Evolutionary conservation across 2,329 filamentous ascomycete species (phyloP), one percentile per base, ranked within the genome.

Genomic region (Penicillium janthinellum): DNA sequence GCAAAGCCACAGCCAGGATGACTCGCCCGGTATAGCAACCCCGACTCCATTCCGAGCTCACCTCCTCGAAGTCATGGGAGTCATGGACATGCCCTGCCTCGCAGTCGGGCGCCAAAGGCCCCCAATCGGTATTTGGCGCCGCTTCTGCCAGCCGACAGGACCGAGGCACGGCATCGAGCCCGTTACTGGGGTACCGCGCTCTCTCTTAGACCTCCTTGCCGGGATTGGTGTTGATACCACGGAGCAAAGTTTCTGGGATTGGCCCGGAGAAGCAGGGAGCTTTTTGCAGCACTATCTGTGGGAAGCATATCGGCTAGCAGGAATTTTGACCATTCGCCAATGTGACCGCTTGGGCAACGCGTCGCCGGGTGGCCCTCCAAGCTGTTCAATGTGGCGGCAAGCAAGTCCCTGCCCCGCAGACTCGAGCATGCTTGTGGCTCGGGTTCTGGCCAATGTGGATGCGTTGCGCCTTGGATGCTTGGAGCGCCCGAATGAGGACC

Each of bases 41-140:
- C 55, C 39, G 28, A 56, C 53, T 12, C 20, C 57, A 5, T 70
- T 73, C 17, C 67, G 68, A 0, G 59, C 57, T 0, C 70, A 73
- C 17, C 56, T 72, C 1, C 57, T 72, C 2, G 71, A 74, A 41
- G 72, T 72, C 4, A 71, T 74, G 71, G 71, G 72, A 0, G 61
- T 73, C 1, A 71, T 73, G 70, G 71, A 73, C 48, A 57, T 74
- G 10, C 66, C 67, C 0, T 68, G 66, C 2, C 68, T 72, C 35
- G 55, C 67, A 0, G 52, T 74, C 14, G 71, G 71, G 12, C 65
- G 72, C 1, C 67, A 67, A 12, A 64, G 54, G 1, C 61, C 70
- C 7, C 58, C 49, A 10, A 64, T 73, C 15, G 67, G 69, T 0
- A 67, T 74, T 38, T 74, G 71, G 72, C 63, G 65, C 11, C 62